Conservation (phyloP, 768 basidiomycete species). For the Amanita muscaria region DNA sequence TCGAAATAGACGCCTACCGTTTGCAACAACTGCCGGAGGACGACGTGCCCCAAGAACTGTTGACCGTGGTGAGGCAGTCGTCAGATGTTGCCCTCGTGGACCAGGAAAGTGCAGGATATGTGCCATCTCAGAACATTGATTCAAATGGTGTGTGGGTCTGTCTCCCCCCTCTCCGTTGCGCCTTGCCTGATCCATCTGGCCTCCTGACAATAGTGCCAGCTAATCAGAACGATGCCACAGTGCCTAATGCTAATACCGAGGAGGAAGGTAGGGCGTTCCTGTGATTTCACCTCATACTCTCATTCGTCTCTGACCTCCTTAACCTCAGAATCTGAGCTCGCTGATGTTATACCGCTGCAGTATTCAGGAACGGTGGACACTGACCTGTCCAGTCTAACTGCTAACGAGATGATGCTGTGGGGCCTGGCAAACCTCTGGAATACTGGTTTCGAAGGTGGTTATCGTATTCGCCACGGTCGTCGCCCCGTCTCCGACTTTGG, state of each 20-base stretch:
- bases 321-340: conserved; percentile 20
- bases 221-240: too few relatives aligned
- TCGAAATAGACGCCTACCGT: conserved; percentile 16
- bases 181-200: too few relatives aligned
- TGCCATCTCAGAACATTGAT: conserved; percentile 8
- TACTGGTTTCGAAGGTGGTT: conserved; percentile 17
- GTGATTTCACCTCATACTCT: too few relatives aligned
- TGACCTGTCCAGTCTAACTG: conserved; percentile 17
- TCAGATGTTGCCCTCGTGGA: conserved; percentile 11
- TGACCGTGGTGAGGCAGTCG: conserved; percentile 12
- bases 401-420: conserved; percentile 15
- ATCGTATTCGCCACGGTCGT: conserved; percentile 17
- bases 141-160: too few relatives aligned
- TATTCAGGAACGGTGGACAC: conserved; percentile 18
- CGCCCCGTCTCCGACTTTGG: conserved; percentile 13
- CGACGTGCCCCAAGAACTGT: conserved; percentile 24
- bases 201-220: too few relatives aligned
- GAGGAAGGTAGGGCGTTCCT: too few relatives aligned
- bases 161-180: too few relatives aligned
- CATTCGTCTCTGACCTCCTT: not conserved
- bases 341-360: conserved; percentile 24
- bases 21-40: conserved; percentile 24
- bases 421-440: conserved; percentile 16
- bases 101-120: conserved; percentile 20
- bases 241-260: too few relatives aligned